A percentile compares a stretch with the other conserved stretches of the same genome.
Conservation (phyloP, 2,329 filamentous ascomycete genomes). For the Clonostachys solani region DNA sequence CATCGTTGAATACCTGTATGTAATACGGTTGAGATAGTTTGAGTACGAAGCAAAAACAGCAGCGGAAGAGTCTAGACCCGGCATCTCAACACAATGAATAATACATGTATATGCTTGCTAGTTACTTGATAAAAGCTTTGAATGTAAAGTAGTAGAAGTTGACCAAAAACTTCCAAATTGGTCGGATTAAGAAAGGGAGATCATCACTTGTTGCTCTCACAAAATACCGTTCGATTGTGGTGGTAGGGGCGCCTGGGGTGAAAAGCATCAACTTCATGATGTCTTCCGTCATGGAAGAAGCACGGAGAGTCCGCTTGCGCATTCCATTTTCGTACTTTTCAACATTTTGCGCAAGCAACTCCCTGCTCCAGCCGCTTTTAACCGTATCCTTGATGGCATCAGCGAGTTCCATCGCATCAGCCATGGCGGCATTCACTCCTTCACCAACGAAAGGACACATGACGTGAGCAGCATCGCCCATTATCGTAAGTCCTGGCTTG, state of each 20-base stretch:
- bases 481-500: slow-evolving; percentile 35
- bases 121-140: not conserved
- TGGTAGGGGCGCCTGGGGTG: not conserved
- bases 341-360: not conserved
- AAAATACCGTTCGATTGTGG: not conserved
- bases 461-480: slow-evolving; percentile 53
- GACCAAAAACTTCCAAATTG: not conserved
- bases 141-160: not conserved
- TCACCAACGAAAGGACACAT: slow-evolving; percentile 41
- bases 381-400: slow-evolving; percentile 14
- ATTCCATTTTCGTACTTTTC: not conserved
- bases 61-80: no score
- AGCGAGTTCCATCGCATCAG: slow-evolving; percentile 40
- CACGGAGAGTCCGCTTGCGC: not conserved
- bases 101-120: no score
- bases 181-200: not conserved
- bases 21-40: no score
- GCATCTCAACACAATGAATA: no score
- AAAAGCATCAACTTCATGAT: not conserved
- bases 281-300: not conserved
- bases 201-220: not conserved
- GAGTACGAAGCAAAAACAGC: no score
- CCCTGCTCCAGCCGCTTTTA: not conserved
- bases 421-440: slow-evolving; percentile 48
- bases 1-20: no score